Base-by-base conservation (phyloP, 2,329 filamentous ascomycete genomes). In the Aspergillus texensis region DNA sequence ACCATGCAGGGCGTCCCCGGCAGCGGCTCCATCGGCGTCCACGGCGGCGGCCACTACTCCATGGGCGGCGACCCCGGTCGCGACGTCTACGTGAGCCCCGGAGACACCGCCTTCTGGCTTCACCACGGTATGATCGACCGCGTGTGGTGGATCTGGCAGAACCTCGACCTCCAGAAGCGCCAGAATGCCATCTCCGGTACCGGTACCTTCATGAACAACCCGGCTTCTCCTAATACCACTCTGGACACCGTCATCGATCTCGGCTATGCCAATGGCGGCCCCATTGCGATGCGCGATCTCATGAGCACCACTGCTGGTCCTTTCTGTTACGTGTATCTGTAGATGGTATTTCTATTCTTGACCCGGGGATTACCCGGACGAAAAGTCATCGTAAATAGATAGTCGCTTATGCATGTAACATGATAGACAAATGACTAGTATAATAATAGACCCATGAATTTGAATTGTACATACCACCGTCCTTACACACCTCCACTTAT, bases 131-230 rank as follows among this genome's bases (percentile, higher is more conserved):
- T 79, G 72, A 80, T 85, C 30, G 83, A 85, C 66, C 75, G 82
- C 3, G 69, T 77, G 3, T 85, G 77, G 73, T 83, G 80, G 80
- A 82, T 80, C 16, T 85, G 83, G 83, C 82, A 85, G 70, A 82
- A 80, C 34, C 71, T 79, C 54, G 77, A 83, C 56, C 67, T 76
- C 43, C 67, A 70, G 55, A 72, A 73, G 14, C 74, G 82, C 16
- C 73, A 62, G 43, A 67, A 72, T 61, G 74, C 70, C 6, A 77
- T 85, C 60, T 73, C 70, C 4, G 82, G 80, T 1, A 83, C 81
- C 5, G 75, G 75, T 10, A 84, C 82, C 3, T 75, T 83, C 21
- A 73, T 80, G 56, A 81, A 82, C 58, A 50, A 61, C 1, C 82
- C 82, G 2, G 75, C 80, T 3, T 80, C 78, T 54, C 63, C 79